Base-by-base conservation (phyloP, 345 rosid genomes). In the Mallotus nudiflorus region DNA sequence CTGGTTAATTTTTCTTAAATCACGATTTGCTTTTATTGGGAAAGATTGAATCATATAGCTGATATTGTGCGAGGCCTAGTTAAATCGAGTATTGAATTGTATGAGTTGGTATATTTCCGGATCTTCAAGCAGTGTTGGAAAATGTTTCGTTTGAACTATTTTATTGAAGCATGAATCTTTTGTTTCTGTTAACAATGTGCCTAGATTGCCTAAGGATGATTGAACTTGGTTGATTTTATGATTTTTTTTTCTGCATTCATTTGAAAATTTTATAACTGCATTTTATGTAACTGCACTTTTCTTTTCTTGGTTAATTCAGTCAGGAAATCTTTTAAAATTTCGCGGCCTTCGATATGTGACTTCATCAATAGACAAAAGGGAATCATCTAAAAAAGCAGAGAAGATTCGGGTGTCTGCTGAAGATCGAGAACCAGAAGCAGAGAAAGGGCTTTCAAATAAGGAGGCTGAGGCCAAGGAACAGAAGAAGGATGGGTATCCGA, bases 311-410 rank as follows among this genome's bases (percentile, higher is more conserved):
- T 65, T 35, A 60, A 20, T 70, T 69, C 81, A 94, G 99, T 86
- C 93, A 55, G 86, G 69, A 62, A 87, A 80, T 81, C 86, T 90
- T 44, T 77, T 87, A 35, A 85, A 84, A 73, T 71, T 74, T 74
- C 84, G 85, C 0, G 93, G 96, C 6, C 78, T 94, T 15, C 81
- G 70, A 5, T 80, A 86, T 57, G 86, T 94, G 45, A 92, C 93
- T 73, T 94, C 97, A 53, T 94, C 99, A 0, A 52, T 87, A 20
- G 92, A 87, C 75, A 88, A 85, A 80, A 87, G 84, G 75, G 87
- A 83, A 54, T 61, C 79, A 25, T 85, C 86, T 0, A 66, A 40
- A 52, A 82, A 84, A 80, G 62, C 75, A 60, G 92, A 70, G 62
- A 77, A 81, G 55, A 72, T 50, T 57, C 73, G 56, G 60, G 69